Percentiles rank a stretch among this genome's conserved stretches.
Evolutionary conservation across 352 stramenopile genomes (phyloP).

Genomic region (Phytophthora colocasiae): DNA sequence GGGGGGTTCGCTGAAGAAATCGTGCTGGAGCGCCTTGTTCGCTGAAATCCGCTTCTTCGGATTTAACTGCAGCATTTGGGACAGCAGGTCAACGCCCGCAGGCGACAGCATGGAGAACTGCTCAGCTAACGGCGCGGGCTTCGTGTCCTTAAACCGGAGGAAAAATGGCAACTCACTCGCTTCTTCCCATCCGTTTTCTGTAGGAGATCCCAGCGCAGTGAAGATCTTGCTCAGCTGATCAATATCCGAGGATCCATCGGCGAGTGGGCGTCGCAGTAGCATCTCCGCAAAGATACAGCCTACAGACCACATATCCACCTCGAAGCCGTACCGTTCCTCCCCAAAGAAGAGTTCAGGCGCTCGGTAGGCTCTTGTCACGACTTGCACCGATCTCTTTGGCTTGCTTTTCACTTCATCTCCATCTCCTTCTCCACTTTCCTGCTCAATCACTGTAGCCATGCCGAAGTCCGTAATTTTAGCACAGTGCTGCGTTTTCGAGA

Average conservation of each 20-base stretch:
- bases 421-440: slow-evolving; percentile 14
- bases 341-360: slow-evolving; percentile 85
- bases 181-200: slow-evolving; percentile 68
- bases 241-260: slow-evolving; percentile 79
- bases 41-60: slow-evolving; percentile 69
- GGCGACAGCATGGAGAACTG: slow-evolving; percentile 70
- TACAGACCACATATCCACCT: slow-evolving; percentile 82
- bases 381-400: slow-evolving; percentile 66
- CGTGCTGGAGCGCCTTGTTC: slow-evolving; percentile 57
- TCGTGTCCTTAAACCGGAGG: slow-evolving; percentile 77
- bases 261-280: slow-evolving; percentile 62
- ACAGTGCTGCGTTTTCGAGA: slow-evolving; percentile 46
- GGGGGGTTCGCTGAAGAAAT: slow-evolving; percentile 70
- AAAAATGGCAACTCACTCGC: slow-evolving; percentile 71
- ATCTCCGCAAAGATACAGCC: slow-evolving; percentile 87
- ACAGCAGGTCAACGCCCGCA: slow-evolving; percentile 60
- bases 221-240: slow-evolving; percentile 86
- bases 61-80: slow-evolving; percentile 59
- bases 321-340: slow-evolving; percentile 58
- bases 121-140: slow-evolving; percentile 55
- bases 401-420: slow-evolving; percentile 23
- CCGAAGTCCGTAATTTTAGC: slow-evolving; percentile 88
- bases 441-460: slow-evolving; percentile 61
- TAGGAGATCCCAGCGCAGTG: slow-evolving; percentile 59
- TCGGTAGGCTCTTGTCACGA: slow-evolving; percentile 79